Conservation (phyloP, 345 rosid genomes). For the Rubroshorea leprosula region DNA sequence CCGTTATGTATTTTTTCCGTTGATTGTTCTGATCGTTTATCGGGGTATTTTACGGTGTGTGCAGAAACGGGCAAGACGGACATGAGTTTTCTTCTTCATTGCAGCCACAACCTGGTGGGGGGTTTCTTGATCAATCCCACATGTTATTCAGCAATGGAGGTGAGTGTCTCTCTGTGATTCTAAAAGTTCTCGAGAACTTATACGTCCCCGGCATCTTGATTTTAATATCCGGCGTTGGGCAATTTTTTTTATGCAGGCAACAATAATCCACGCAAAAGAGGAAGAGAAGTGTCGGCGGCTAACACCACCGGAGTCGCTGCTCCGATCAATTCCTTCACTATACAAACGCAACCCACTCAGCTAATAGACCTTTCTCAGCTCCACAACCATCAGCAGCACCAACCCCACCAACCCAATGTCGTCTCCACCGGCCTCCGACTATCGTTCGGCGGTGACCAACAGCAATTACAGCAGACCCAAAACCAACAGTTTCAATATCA, state of each 20-base stretch:
- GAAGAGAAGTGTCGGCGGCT: constrained; percentile 37
- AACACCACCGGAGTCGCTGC: constrained; percentile 9
- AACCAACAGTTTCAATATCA: constrained; percentile 14
- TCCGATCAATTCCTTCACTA: constrained; percentile 26
- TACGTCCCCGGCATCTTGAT: no score
- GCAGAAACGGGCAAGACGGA: constrained; percentile 69
- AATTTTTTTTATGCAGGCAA: neutral
- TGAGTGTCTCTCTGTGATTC: no score
- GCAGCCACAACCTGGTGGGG: constrained; percentile 47
- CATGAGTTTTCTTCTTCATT: constrained; percentile 37
- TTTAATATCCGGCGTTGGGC: no score
- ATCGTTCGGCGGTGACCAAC: constrained; percentile 49
- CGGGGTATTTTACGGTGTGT: constrained; percentile 1
- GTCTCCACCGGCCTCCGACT: constrained; percentile 81
- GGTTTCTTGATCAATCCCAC: constrained; percentile 51
- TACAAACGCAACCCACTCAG: constrained; percentile 47
- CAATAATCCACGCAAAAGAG: constrained; percentile 55
- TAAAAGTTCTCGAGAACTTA: no score
- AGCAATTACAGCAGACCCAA: constrained; percentile 19
- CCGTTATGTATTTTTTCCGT: neutral
- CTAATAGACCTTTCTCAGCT: constrained; percentile 51
- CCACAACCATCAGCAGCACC: constrained; percentile 26
- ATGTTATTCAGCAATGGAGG: constrained; percentile 43
- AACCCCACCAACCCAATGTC: constrained; percentile 38
- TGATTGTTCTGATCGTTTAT: neutral